These are phyloP conservation scores for Ogataea salicorniae DNA, from an alignment of 805 yeast genomes.

Conservation along the genomic window DNA sequence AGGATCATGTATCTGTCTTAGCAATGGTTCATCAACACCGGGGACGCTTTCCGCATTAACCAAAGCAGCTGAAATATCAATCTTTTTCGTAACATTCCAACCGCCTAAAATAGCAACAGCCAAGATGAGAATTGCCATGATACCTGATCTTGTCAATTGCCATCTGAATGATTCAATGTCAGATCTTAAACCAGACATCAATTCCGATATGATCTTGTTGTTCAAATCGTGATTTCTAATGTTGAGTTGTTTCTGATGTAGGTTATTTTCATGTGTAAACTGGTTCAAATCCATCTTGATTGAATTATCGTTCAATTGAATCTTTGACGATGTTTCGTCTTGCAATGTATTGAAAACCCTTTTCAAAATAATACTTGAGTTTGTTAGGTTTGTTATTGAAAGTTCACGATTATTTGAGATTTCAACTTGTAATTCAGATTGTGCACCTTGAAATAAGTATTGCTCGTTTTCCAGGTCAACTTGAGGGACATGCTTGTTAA, in stretches of 20 bases:
- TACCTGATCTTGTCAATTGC: conserved; percentile 88
- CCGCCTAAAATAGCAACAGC: conserved; percentile 60
- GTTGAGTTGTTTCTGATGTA: conserved; percentile 62
- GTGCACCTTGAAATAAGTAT: conserved; percentile 88
- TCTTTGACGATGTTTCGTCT: conserved; percentile 63
- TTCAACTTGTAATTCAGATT: conserved; percentile 78
- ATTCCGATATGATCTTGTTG: conserved; percentile 76
- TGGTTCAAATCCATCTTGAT: conserved; percentile 76
- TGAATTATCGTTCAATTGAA: conserved; percentile 62
- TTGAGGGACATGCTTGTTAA: conserved; percentile 42
- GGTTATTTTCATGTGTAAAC: conserved; percentile 78
- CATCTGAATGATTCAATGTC: conserved; percentile 87
- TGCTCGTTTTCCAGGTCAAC: conserved; percentile 83
- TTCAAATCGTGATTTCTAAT: conserved; percentile 74
- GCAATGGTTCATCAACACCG: conserved; percentile 19
- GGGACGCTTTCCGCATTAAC: conserved; percentile 18
- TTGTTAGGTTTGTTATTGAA: conserved; percentile 61
- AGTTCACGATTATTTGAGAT: conserved; percentile 66
- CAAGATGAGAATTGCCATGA: conserved; percentile 64
- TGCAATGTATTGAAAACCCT: conserved; percentile 66
- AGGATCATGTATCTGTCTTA: conserved; percentile 42
- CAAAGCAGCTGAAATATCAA: conserved; percentile 17
- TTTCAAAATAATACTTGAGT: conserved; percentile 62
- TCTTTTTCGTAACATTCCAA: conserved; percentile 33
- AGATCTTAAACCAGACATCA: conserved; percentile 75